These are phyloP conservation scores for Silybum marianum DNA, from an alignment of 129 eudicot genomes.

Conservation along the genomic window DNA sequence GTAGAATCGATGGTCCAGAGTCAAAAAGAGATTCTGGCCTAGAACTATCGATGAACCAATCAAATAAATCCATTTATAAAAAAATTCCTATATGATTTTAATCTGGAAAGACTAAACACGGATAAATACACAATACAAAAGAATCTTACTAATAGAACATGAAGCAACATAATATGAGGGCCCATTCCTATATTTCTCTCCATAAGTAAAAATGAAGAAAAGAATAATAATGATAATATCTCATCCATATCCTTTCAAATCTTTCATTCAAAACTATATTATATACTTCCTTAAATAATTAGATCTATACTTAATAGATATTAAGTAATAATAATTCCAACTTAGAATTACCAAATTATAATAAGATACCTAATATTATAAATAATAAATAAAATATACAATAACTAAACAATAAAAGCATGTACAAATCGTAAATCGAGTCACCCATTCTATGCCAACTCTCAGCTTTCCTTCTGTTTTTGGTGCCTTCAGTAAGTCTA, in stretches of 20 bases:
- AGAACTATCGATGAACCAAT: neutral
- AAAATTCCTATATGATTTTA: neutral
- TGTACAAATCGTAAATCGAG: neutral
- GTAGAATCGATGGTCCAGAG: neutral
- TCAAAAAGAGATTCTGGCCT: neutral
- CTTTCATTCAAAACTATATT: neutral
- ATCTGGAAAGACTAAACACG: neutral
- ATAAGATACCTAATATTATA: neutral
- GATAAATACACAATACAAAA: neutral
- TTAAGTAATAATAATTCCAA: neutral
- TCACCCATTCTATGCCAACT: neutral
- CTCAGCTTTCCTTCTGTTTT: neutral
- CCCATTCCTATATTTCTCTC: neutral
- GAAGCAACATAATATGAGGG: neutral
- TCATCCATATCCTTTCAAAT: neutral
- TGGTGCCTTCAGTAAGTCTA: neutral
- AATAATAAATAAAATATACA: no score
- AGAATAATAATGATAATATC: neutral
- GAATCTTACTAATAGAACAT: neutral
- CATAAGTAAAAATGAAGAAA: neutral
- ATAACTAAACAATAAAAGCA: neutral
- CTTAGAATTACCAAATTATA: neutral
- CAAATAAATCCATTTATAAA: neutral
- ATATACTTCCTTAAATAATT: neutral
- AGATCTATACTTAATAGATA: neutral